Conservation (phyloP, 306 rosid species). For the Medicago ruthenica region DNA sequence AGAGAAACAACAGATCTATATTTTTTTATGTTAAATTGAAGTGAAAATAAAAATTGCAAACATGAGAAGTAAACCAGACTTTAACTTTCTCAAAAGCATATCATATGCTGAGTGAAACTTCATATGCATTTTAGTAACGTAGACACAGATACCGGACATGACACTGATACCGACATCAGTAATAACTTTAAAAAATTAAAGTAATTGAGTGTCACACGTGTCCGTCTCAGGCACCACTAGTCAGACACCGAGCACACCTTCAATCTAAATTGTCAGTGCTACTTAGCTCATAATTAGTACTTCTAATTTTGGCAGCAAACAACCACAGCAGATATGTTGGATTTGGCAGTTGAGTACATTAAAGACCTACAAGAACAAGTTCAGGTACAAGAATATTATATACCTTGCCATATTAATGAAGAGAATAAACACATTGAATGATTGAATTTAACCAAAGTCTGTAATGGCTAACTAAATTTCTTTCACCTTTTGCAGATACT, state of each 20-base stretch:
- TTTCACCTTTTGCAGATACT: slow-evolving; percentile 65
- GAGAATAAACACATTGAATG: neutral
- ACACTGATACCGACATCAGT: too few species aligned
- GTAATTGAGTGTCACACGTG: neutral
- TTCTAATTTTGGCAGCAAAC: slow-evolving; percentile 67
- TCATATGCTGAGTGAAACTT: too few species aligned
- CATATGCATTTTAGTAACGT: too few species aligned
- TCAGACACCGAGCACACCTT: neutral
- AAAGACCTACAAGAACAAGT: slow-evolving; percentile 80
- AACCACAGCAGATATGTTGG: slow-evolving; percentile 89
- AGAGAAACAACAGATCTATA: too few species aligned
- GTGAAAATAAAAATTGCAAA: too few species aligned
- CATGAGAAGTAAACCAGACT: too few species aligned
- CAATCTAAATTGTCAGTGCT: neutral
- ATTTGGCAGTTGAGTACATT: slow-evolving; percentile 72
- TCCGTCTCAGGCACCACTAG: neutral
- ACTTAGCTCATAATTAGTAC: neutral
- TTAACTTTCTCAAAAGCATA: too few species aligned
- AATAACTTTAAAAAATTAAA: too few species aligned
- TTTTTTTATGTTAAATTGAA: too few species aligned
- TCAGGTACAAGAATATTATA: slow-evolving; percentile 55
- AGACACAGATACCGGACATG: too few species aligned
- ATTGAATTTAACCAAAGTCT: slow-evolving; percentile 28
- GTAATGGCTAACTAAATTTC: slow-evolving; percentile 34
- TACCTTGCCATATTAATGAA: neutral